phyloP scores from a whole-genome alignment of 139 green algal genomes.

The Zygnema cylindricum region DNA sequence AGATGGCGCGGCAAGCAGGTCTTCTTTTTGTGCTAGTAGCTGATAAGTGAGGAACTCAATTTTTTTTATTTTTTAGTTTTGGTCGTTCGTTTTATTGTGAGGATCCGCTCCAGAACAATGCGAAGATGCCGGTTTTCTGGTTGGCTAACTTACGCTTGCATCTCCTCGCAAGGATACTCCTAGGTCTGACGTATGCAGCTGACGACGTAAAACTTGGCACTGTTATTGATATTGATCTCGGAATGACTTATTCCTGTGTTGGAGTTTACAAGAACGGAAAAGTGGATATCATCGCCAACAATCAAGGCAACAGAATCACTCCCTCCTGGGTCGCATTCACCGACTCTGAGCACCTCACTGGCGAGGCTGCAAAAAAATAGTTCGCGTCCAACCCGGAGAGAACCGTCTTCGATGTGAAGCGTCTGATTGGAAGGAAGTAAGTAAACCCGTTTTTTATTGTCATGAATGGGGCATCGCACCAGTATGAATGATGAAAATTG shows the following conservation, averaged over 20 bases:
- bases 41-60: not conserved
- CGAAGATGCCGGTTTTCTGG: not conserved
- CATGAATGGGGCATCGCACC: not conserved
- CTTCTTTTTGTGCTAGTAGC: not conserved
- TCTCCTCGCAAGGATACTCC: not conserved
- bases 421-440: conserved; percentile 94
- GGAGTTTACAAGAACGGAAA: conserved; percentile 98
- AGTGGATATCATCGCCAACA: conserved; percentile 99
- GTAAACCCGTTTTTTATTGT: conserved; percentile 38
- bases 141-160: not conserved
- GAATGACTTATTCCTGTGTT: conserved; percentile 97
- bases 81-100: not conserved
- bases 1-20: not conserved
- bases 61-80: not conserved
- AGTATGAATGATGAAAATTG: not conserved
- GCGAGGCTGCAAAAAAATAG: conserved; percentile 97
- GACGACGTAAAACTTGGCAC: conserved; percentile 61
- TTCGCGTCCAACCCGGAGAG: conserved; percentile 88
- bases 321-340: conserved; percentile 99
- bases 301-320: conserved; percentile 98
- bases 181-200: conserved; percentile 13
- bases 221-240: conserved; percentile 96
- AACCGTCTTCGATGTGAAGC: conserved; percentile 98
- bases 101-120: too few species aligned
- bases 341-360: conserved; percentile 95